Base-by-base conservation (phyloP, 1,284 basidiomycete species). In the Jaminaea rosea region DNA sequence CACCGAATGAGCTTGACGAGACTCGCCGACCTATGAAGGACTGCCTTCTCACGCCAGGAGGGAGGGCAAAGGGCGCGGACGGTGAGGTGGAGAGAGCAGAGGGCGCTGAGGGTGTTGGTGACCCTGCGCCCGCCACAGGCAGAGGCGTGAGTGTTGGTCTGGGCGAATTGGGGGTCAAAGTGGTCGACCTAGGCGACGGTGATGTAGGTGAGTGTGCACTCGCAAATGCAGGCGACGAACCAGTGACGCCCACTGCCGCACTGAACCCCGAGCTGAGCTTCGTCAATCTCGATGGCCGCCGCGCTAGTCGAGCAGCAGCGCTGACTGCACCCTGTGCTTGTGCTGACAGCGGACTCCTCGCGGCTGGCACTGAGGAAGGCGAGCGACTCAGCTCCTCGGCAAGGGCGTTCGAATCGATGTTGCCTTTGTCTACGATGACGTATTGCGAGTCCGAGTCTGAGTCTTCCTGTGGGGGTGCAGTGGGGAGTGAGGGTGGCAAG, bases 351-450 rank as follows among this genome's bases (percentile, higher is more conserved):
- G 53, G 52, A 37, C 36, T 55, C 48, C 55, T 58, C 4, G 60
- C 15, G 6, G 19, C 19, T n/a, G n/a, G n/a, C n/a, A n/a, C n/a
- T n/a, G n/a, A n/a, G 23, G 13, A 21, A 11, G 39, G 60, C 4
- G 57, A 59, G 7, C 58, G 52, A n/a, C 60, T 60, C 27, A 67
- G 41, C 32, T 64, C 79, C 63, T 81, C 80, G 4, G 80, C 80
- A 10, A 81, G 65, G 8, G 78, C 77, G 51, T 81, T 80, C 58
- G 80, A 78, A 66, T 81, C 56, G 31, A 58, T 46, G 41, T 77
- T 79, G 28, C 78, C 72, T 69, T 80, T 81, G 68, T 81, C 80
- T 11, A 81, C 77, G 29, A 81, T 77, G 4, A 81, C 80, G 60
- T 80, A 81, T 47, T 80, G 80, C 26, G 67, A 66, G 1, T 24